Evolutionary conservation across 352 stramenopile species (phyloP), one percentile per base, ranked within the genome.

Genomic region (Plasmopara muralis): DNA sequence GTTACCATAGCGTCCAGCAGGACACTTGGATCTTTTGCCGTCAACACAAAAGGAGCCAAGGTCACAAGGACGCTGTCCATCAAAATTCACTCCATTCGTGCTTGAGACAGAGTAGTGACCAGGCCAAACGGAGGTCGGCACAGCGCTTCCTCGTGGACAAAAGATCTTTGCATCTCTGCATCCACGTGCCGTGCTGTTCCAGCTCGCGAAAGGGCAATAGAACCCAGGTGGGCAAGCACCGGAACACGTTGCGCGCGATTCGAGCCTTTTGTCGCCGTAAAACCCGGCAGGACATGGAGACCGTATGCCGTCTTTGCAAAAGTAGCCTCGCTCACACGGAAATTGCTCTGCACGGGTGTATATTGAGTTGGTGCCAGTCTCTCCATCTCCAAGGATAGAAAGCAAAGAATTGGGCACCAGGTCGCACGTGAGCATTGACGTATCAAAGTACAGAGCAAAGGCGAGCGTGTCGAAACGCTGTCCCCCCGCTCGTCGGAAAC

Each of bases 41-140:
- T 62, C 53, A 3, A 68, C 34, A 51, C 84, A 95, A 57, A 79
- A 96, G 33, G 57, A 77, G 0, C 87, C 85, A 0, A 48, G 43
- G 14, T 89, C 74, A 51, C 85, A 95, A 31, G 72, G 54, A 0
- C 53, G 46, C 58, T 94, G 76, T 0, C 60, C 58, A 25, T 85
- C 74, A 13, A 67, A 62, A 5, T 77, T 58, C 4, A n/a, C 28
- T 0, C 66, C 60, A 41, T 71, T 81, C n/a, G 52, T 25, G 1
- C 55, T 43, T 0, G 62, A 67, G 13, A 84, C 62, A 2, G 77
- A 79, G 53, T 84, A 95, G 66, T 83, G 90, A 4, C 83, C 83
- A 14, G 62, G 20, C 45, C 60, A 56, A 2, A 92, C 82, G 0
- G 72, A 57, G 0, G 50, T 77, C 0, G 87, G 85, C 10, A 72